These are phyloP conservation scores for Penicillium decumbens DNA, from an alignment of 2,329 filamentous ascomycete genomes.

Conservation along the genomic window DNA sequence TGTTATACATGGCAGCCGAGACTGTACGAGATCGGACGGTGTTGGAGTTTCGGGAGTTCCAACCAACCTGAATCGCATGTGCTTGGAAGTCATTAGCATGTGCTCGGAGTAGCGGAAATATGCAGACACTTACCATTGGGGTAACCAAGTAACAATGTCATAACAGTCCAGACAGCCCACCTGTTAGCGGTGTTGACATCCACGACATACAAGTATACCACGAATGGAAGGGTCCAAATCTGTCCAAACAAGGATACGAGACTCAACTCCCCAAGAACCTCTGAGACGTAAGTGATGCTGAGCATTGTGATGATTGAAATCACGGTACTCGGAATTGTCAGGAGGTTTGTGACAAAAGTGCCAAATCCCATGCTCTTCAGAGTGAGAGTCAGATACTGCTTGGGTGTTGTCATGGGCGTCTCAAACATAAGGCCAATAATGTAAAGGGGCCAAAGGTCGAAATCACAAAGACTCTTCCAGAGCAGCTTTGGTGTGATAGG, in stretches of 20 bases:
- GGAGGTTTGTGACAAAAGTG: conserved; percentile 55
- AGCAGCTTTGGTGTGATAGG: conserved; percentile 46
- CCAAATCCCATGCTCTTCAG: conserved; percentile 51
- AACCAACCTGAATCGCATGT: conserved; percentile 50
- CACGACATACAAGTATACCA: conserved; percentile 49
- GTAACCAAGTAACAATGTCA: conserved; percentile 50
- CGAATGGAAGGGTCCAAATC: conserved; percentile 51
- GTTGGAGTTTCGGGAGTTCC: conserved; percentile 40
- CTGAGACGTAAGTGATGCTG: conserved; percentile 28
- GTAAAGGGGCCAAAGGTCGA: conserved; percentile 53
- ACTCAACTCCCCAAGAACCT: conserved; percentile 46
- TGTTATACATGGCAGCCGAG: conserved; percentile 38
- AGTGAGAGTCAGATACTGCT: conserved; percentile 31
- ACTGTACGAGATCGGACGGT: conserved; percentile 38
- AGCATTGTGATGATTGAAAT: conserved; percentile 44
- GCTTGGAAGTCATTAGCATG: conserved; percentile 30
- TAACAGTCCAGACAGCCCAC: conserved; percentile 50
- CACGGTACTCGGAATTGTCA: conserved; percentile 52
- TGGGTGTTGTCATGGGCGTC: conserved; percentile 27
- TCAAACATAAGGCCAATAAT: conserved; percentile 42
- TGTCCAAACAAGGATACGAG: conserved; percentile 51
- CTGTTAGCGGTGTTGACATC: conserved; percentile 43
- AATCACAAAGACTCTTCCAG: conserved; percentile 49
- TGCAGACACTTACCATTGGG: conserved; percentile 41
- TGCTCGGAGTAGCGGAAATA: not conserved